Percentiles rank a stretch among this genome's conserved stretches.
These are phyloP conservation scores for Quercus phellos DNA, from an alignment of 331 rosid genomes.

Conservation along the genomic window DNA sequence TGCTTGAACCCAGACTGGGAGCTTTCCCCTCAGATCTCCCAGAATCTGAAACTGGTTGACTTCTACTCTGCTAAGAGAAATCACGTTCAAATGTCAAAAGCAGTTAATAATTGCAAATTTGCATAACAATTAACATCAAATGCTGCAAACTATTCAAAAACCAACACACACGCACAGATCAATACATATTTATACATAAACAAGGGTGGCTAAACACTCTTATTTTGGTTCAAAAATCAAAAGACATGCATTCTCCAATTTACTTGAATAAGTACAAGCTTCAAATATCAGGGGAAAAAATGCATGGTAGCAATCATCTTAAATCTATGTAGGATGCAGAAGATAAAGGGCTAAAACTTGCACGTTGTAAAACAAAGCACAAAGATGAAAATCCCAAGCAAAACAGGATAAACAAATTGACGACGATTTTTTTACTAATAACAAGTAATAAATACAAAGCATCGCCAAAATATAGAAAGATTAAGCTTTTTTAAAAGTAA, in stretches of 20 bases:
- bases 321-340: background rate
- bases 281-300: background rate
- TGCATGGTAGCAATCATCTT: background rate
- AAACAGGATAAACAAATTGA: background rate
- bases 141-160: background rate
- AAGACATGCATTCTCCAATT: background rate
- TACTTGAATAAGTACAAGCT: background rate
- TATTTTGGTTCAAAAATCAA: background rate
- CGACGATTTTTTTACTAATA: background rate
- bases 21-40: conserved; percentile 38
- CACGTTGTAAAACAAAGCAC: background rate
- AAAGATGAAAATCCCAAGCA: background rate
- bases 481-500: background rate
- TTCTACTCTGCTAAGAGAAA: conserved; percentile 23
- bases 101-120: background rate
- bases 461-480: background rate
- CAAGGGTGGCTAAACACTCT: background rate
- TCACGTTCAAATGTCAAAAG: background rate
- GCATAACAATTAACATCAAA: background rate
- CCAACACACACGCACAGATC: no score
- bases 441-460: background rate
- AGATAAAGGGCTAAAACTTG: background rate
- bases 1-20: conserved; percentile 31
- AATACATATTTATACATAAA: no score
- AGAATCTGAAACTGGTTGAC: conserved; percentile 21